Evolutionary conservation across 1,284 basidiomycete species (phyloP).

Genomic region (Singerocomus inundabilis): DNA sequence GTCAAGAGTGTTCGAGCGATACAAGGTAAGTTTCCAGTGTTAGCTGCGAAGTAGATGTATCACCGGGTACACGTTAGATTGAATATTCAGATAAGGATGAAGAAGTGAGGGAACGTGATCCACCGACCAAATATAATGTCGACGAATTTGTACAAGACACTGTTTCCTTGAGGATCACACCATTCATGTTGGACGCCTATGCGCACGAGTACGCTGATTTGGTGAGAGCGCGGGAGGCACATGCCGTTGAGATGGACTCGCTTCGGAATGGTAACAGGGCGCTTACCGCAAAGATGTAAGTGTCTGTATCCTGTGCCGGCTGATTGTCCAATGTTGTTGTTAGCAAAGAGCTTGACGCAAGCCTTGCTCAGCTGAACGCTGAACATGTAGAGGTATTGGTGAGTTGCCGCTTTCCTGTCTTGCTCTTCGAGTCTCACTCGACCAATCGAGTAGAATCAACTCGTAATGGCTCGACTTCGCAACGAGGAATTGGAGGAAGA

Average conservation of each 20-base stretch:
- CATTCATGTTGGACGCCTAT: constrained; percentile 90
- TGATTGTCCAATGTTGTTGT: constrained; percentile 4
- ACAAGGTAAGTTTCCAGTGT: constrained; percentile 48
- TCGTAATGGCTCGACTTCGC: constrained; percentile 81
- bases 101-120: constrained; percentile 31
- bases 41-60: background rate
- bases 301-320: constrained; percentile 11
- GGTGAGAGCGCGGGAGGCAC: constrained; percentile 66
- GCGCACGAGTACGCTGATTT: constrained; percentile 84
- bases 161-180: constrained; percentile 78
- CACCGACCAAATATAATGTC: constrained; percentile 53
- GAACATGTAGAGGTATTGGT: constrained; percentile 79
- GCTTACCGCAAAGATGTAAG: constrained; percentile 79
- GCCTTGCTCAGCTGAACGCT: constrained; percentile 72
- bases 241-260: constrained; percentile 78
- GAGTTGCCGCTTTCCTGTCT: constrained; percentile 23
- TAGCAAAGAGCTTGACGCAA: constrained; percentile 78
- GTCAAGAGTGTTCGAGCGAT: constrained; percentile 77
- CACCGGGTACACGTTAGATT: constrained; percentile 21
- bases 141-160: constrained; percentile 87
- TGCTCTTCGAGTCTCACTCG: background rate
- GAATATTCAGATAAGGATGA: constrained; percentile 20
- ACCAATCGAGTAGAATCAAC: constrained; percentile 64
- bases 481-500: constrained; percentile 91
- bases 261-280: constrained; percentile 76